phyloP scores from a whole-genome alignment of 2,329 filamentous ascomycete genomes.

The Paracorniculantispora psalliotae region DNA sequence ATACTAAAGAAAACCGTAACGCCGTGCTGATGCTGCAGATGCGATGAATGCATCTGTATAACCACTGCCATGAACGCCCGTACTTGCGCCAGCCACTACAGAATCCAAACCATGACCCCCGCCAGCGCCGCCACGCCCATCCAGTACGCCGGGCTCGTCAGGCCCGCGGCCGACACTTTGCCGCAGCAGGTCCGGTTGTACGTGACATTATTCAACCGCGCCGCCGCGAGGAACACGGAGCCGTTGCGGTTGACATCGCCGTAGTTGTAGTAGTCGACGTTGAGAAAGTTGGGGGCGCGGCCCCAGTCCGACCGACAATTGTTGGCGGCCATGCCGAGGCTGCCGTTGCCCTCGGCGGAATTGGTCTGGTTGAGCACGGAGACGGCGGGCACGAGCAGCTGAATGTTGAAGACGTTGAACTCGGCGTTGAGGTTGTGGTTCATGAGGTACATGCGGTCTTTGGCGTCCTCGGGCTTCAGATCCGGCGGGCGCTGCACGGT shows the following conservation, averaged over 20 bases:
- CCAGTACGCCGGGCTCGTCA: slow-evolving; percentile 15
- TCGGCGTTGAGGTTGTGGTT: slow-evolving; percentile 90
- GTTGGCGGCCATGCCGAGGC: slow-evolving; percentile 58
- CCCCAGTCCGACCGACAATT: slow-evolving; percentile 60
- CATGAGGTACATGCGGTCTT: slow-evolving; percentile 68
- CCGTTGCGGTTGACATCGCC: slow-evolving; percentile 51
- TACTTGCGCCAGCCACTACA: no score
- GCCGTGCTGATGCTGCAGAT: slow-evolving; percentile 9
- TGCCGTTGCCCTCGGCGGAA: slow-evolving; percentile 57
- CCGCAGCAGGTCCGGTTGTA: slow-evolving; percentile 59
- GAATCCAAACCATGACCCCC: slow-evolving; percentile 18
- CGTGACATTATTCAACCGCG: slow-evolving; percentile 65
- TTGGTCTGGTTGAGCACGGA: slow-evolving; percentile 69
- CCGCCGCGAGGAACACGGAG: slow-evolving; percentile 71
- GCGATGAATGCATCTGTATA: background rate
- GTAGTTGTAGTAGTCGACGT: slow-evolving; percentile 81
- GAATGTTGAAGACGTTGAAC: slow-evolving; percentile 59
- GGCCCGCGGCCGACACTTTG: slow-evolving; percentile 26
- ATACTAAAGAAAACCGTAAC: background rate
- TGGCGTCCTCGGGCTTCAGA: slow-evolving; percentile 48
- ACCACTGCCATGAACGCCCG: background rate
- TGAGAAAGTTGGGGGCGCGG: slow-evolving; percentile 68
- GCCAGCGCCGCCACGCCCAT: slow-evolving; percentile 17
- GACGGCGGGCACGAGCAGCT: slow-evolving; percentile 67
- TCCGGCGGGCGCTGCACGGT: slow-evolving; percentile 69